Conservation (phyloP, 371 early-diverging fungal genomes). For the Mortierella sp. region DNA sequence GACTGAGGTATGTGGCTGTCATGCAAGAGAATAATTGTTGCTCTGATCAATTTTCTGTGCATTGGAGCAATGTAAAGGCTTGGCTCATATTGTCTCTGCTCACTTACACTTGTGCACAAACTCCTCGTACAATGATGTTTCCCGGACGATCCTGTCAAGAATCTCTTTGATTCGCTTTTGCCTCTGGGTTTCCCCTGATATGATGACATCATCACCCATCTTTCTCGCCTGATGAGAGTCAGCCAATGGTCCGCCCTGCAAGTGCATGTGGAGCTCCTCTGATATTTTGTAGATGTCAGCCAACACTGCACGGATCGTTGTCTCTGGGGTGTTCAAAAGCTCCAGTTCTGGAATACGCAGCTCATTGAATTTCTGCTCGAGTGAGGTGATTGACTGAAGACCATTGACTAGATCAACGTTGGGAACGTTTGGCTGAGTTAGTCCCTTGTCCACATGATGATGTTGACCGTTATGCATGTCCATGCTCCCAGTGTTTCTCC, state of each 20-base stretch:
- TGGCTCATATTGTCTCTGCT: too few relatives aligned
- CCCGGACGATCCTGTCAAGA: slow-evolving; percentile 70
- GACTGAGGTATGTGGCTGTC: slow-evolving; percentile 44
- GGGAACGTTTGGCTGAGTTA: too few relatives aligned
- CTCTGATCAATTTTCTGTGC: too few relatives aligned
- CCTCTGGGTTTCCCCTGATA: slow-evolving; percentile 45
- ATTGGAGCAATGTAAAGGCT: too few relatives aligned
- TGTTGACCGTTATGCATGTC: neutral
- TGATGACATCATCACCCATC: slow-evolving; percentile 54
- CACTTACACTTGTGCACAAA: slow-evolving; percentile 77
- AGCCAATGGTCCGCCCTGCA: slow-evolving; percentile 65
- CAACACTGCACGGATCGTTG: slow-evolving; percentile 68
- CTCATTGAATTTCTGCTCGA: slow-evolving; percentile 70
- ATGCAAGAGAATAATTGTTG: neutral
- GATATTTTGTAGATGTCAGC: slow-evolving; percentile 69
- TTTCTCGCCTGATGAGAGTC: slow-evolving; percentile 54
- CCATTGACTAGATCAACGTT: slow-evolving; percentile 60
- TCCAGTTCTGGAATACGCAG: slow-evolving; percentile 74
- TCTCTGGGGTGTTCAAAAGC: slow-evolving; percentile 70
- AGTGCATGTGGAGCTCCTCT: slow-evolving; percentile 67
- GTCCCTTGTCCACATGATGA: neutral
- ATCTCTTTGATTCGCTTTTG: slow-evolving; percentile 59
- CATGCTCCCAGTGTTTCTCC: neutral
- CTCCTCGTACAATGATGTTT: slow-evolving; percentile 79
- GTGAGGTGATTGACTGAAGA: slow-evolving; percentile 63